Conservation (phyloP, 768 basidiomycete species). For the Nidularia pulvinata region DNA sequence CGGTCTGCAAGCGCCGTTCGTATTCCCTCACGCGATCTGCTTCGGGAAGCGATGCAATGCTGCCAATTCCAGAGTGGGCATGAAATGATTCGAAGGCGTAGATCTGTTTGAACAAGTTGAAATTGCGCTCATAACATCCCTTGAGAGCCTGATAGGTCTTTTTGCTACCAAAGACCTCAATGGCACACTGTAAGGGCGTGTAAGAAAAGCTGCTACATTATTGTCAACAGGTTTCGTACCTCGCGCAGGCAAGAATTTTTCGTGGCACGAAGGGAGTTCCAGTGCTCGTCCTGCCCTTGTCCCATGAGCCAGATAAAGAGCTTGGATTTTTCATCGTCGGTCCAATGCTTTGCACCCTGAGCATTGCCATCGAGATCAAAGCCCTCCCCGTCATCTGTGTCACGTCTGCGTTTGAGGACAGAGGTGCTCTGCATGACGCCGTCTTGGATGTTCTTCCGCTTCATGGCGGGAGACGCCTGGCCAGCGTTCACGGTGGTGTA, state of each 20-base stretch:
- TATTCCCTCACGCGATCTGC: constrained; percentile 70
- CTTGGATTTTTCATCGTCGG: constrained; percentile 79
- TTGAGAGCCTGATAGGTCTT: constrained; percentile 86
- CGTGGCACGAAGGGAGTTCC: constrained; percentile 74
- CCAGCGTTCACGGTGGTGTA: constrained; percentile 26
- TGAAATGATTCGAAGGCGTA: constrained; percentile 66
- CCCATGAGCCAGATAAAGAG: constrained; percentile 83
- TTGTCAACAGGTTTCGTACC: constrained; percentile 31
- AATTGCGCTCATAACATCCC: constrained; percentile 85
- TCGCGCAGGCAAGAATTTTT: constrained; percentile 86
- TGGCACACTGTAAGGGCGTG: constrained; percentile 51
- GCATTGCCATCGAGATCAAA: constrained; percentile 47
- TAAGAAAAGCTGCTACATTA: constrained; percentile 2
- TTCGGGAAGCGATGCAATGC: constrained; percentile 45
- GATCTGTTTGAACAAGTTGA: constrained; percentile 84
- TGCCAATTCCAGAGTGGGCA: constrained; percentile 27
- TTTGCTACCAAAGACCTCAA: constrained; percentile 70
- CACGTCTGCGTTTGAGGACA: constrained; percentile 45
- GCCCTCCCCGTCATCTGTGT: constrained; percentile 34
- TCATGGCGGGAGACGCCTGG: constrained; percentile 35
- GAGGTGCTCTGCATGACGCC: constrained; percentile 20
- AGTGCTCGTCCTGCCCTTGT: constrained; percentile 69
- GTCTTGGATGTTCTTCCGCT: constrained; percentile 52
- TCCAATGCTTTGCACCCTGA: constrained; percentile 83
- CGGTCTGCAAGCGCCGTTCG: constrained; percentile 67